phyloP scores from a whole-genome alignment of 2,329 filamentous ascomycete genomes.

The Fusarium sp. region DNA sequence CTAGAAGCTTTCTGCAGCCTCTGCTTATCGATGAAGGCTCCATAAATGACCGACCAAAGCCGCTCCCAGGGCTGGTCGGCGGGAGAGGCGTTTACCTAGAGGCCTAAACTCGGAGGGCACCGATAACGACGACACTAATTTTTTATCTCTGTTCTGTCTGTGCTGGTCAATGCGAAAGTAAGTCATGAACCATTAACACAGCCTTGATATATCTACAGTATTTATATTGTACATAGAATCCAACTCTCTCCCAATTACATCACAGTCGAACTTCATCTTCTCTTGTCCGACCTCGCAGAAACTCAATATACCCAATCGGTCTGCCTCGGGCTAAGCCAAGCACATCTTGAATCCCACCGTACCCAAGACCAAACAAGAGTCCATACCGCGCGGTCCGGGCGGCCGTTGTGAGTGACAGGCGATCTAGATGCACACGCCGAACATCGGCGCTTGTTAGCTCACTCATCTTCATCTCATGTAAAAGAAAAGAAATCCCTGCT shows the following conservation, averaged over 20 bases:
- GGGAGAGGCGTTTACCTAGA: constrained; percentile 43
- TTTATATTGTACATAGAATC: neutral
- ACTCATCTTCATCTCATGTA: constrained; percentile 1
- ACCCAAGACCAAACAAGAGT: constrained; percentile 81
- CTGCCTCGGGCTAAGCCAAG: constrained; percentile 78
- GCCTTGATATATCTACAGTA: constrained; percentile 15
- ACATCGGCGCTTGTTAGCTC: constrained; percentile 49
- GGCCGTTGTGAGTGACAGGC: constrained; percentile 81
- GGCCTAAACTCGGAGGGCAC: constrained; percentile 21
- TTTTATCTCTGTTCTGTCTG: constrained; percentile 14
- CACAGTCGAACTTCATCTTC: constrained; percentile 25
- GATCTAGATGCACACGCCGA: constrained; percentile 66
- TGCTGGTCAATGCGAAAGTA: constrained; percentile 3
- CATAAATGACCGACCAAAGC: constrained; percentile 43
- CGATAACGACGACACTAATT: constrained; percentile 30
- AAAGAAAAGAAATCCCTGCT: neutral
- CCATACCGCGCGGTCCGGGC: constrained; percentile 85
- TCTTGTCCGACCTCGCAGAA: constrained; percentile 62
- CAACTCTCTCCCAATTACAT: neutral
- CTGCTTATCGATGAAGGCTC: constrained; percentile 34
- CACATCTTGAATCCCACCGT: constrained; percentile 84
- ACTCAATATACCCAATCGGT: constrained; percentile 80
- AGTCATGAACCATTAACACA: constrained; percentile 3
- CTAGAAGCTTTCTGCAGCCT: constrained; percentile 30
- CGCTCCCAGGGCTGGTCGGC: constrained; percentile 23